These are phyloP conservation scores for Vitis rotundifolia DNA, from an alignment of 164 flowering plant species.

Conservation along the genomic window DNA sequence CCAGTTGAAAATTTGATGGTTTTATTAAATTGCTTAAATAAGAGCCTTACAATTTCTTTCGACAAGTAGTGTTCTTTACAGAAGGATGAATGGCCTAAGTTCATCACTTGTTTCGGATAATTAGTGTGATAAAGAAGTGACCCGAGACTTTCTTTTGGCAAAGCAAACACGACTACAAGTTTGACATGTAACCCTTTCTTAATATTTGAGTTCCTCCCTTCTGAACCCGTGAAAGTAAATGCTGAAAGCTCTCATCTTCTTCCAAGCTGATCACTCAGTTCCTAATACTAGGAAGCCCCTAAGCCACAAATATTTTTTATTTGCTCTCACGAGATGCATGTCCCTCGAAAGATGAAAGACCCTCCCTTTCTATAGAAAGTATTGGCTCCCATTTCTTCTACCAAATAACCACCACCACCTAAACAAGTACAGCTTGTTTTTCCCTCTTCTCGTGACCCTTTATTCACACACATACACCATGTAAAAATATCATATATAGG, in stretches of 20 bases:
- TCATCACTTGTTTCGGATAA: no score
- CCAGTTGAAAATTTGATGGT: no score
- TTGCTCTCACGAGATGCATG: conserved; percentile 30
- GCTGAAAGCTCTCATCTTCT: conserved; percentile 11
- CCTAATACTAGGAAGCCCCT: background rate
- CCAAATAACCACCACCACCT: conserved; percentile 21
- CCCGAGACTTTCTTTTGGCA: no score
- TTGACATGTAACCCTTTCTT: no score
- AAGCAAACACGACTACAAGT: no score
- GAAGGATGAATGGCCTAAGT: no score
- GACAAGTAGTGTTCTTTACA: no score
- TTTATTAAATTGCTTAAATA: no score
- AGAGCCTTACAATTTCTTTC: no score
- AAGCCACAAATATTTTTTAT: conserved; percentile 5
- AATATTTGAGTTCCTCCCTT: background rate
- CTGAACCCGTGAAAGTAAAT: background rate
- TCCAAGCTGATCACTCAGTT: background rate
- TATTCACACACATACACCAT: no score
- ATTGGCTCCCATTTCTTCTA: conserved; percentile 26
- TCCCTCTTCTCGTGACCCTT: conserved; percentile 20
- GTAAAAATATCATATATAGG: no score
- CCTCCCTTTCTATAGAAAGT: conserved; percentile 21
- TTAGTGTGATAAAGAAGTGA: no score
- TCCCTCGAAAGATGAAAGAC: background rate
- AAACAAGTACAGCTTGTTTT: background rate